Evolutionary conservation across 768 basidiomycete genomes (phyloP).

Genomic region (Suillus tomentosus): DNA sequence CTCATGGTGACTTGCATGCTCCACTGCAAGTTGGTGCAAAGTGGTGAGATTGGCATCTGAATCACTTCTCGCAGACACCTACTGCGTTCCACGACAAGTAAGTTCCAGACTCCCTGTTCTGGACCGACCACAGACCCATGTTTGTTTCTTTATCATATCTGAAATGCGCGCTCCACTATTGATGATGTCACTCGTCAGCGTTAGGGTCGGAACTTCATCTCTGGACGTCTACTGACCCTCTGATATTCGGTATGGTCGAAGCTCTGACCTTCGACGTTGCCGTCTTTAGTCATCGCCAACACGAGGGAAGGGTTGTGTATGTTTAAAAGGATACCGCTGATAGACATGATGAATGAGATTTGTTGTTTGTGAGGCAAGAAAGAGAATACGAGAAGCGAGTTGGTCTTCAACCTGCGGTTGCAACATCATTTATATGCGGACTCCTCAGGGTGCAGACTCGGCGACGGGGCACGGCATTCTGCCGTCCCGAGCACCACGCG

Average conservation of each 20-base stretch:
- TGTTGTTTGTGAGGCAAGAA: neutral
- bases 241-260: neutral
- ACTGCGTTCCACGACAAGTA: neutral
- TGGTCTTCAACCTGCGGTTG: neutral
- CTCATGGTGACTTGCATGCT: neutral
- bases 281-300: neutral
- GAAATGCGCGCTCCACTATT: neutral
- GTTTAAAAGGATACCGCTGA: neutral
- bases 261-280: neutral
- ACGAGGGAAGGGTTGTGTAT: neutral
- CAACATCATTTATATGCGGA: neutral
- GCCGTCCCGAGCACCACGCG: too few species aligned
- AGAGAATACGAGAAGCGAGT: neutral
- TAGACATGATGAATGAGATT: neutral
- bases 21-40: neutral
- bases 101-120: neutral
- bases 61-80: neutral
- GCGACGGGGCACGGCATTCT: neutral
- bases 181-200: neutral
- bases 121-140: fast-evolving
- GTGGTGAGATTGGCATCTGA: neutral
- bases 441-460: neutral
- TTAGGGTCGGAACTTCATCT: neutral
- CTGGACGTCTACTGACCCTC: neutral
- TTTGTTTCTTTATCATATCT: neutral